A percentile compares a stretch with the other conserved stretches of the same genome.
phyloP scores from a whole-genome alignment of 2,329 filamentous ascomycete species.

The Didymella segeticola region DNA sequence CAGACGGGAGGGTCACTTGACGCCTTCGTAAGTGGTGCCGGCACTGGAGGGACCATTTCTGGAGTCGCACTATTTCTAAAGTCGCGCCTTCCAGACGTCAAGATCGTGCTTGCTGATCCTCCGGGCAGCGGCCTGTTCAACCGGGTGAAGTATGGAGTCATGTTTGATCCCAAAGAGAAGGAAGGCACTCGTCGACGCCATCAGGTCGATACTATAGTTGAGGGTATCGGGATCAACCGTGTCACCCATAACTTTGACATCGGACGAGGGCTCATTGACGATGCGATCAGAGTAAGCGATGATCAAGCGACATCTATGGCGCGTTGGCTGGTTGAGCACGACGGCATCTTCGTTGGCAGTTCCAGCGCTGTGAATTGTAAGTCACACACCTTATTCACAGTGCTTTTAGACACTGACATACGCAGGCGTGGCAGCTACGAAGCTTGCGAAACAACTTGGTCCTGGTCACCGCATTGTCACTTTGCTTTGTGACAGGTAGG shows the following conservation, averaged over 20 bases:
- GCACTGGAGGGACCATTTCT: conserved; percentile 91
- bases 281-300: conserved; percentile 88
- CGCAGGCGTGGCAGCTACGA: conserved; percentile 70
- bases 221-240: conserved; percentile 94
- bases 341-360: conserved; percentile 93
- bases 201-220: conserved; percentile 95
- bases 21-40: conserved; percentile 91
- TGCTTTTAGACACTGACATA: conserved; percentile 22
- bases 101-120: conserved; percentile 87
- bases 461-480: conserved; percentile 73
- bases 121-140: conserved; percentile 94
- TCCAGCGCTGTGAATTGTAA: conserved; percentile 94
- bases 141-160: conserved; percentile 88
- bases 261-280: conserved; percentile 84
- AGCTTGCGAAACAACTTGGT: conserved; percentile 70
- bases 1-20: conserved; percentile 79
- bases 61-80: conserved; percentile 87
- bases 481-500: conserved; percentile 72
- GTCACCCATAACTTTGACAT: conserved; percentile 93
- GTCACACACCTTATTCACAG: conserved; percentile 32
- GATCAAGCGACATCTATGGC: conserved; percentile 91
- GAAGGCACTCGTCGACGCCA: conserved; percentile 88
- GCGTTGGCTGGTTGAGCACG: conserved; percentile 93
- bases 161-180: conserved; percentile 88
- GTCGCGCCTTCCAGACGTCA: conserved; percentile 67